Conservation (phyloP, 495 filamentous ascomycete species). For the Penicillium mononematosum region DNA sequence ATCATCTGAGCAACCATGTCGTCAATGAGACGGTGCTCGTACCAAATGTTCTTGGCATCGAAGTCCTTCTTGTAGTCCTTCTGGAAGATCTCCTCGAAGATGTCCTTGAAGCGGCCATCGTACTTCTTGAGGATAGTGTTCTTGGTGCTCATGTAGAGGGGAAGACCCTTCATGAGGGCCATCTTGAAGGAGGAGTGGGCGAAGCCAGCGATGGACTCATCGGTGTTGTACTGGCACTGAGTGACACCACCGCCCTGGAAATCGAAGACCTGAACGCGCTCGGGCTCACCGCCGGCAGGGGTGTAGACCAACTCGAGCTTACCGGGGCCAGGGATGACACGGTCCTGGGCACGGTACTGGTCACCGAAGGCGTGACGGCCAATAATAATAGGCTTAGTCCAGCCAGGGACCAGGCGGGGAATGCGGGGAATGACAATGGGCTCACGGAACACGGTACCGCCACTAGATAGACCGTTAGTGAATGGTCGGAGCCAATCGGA, state of each 20-base stretch:
- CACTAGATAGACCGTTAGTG: slow-evolving; percentile 40
- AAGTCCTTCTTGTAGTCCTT: slow-evolving; percentile 81
- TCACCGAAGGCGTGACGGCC: slow-evolving; percentile 98
- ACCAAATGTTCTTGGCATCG: slow-evolving; percentile 91
- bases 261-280: slow-evolving; percentile 85
- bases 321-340: slow-evolving; percentile 74
- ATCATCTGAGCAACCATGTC: slow-evolving; percentile 99
- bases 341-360: slow-evolving; percentile 95
- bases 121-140: slow-evolving; percentile 99
- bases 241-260: slow-evolving; percentile 87
- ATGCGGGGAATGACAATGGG: slow-evolving; percentile 93
- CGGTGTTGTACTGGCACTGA: slow-evolving; percentile 96
- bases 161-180: slow-evolving; percentile 78
- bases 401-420: slow-evolving; percentile 88
- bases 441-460: slow-evolving; percentile 96
- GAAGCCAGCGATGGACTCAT: slow-evolving; percentile 90
- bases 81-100: slow-evolving; percentile 97
- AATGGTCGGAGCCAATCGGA: neutral
- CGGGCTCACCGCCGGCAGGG: slow-evolving; percentile 74
- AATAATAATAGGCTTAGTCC: slow-evolving; percentile 98
- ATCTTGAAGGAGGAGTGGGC: slow-evolving; percentile 96
- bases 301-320: slow-evolving; percentile 94
- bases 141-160: slow-evolving; percentile 99
- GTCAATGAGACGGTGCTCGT: slow-evolving; percentile 98
- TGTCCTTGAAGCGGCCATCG: slow-evolving; percentile 97